Base-by-base conservation (phyloP, 768 basidiomycete species). In the Boletus vermiculosoides region DNA sequence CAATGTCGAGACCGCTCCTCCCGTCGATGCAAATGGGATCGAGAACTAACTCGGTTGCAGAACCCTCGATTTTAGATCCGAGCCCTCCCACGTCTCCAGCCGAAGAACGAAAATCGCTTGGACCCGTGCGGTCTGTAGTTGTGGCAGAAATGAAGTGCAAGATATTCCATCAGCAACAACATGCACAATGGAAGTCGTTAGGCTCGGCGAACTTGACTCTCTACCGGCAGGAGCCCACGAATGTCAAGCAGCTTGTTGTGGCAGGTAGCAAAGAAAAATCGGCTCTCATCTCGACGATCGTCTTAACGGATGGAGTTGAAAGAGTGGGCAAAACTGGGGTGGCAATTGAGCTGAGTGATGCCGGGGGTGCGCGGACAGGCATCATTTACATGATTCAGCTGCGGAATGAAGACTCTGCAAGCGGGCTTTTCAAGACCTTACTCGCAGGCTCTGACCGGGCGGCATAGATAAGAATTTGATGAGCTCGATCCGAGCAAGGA, bases 321-420 rank as follows among this genome's bases (percentile, higher is more conserved):
- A 81, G 96, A 45, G 96, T 99, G n/a, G 97, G 92, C 22, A 98
- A 96, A 76, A 98, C 96, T 3, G 97, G 97, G 15, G 88, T 99
- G 40, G 97, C 97, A 45, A 88, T 99, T 60, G 96, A 98, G 73
- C 75, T 99, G 50, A 94, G 92, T 72, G 92, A 95, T 76, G 61
- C 71, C 0, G 80, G 86, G 55, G 97, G 97, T n/a, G 72, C 83
- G 48, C 83, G 96, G 57, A 95, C 95, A 15, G 97, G 96, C 25
- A 85, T 98, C 68, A 78, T 98, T 54, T 97, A 99, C 73, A 97
- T 99, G 97, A 87, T 98, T 53, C 95, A 98, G 74, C 74, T 95
- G 45, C 86, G 92, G 62, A 95, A 91, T 71, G 96, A 98, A 75
- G 82, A 80, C 47, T 84, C 87, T 13, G 94, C 97, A 18, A 82